A percentile compares a stretch with the other conserved stretches of the same genome.
phyloP scores from a whole-genome alignment of 805 yeast species.

The Kluyveromyces dobzhanskii region DNA sequence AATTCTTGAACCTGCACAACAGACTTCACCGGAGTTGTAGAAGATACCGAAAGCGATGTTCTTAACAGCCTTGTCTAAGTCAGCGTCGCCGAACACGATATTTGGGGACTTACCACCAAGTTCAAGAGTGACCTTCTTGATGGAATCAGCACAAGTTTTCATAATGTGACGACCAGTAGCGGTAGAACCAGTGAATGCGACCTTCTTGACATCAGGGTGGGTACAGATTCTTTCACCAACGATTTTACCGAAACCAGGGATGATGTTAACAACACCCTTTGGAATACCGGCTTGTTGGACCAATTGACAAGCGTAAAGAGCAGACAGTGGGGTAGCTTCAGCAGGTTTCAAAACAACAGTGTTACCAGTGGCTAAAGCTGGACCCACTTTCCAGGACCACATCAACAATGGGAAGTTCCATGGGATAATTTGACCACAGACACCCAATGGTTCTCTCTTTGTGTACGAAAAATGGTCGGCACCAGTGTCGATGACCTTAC shows the following conservation, averaged over 20 bases:
- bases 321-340: conserved; percentile 80
- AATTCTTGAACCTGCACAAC: conserved; percentile 87
- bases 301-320: conserved; percentile 57
- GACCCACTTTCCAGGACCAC: conserved; percentile 83
- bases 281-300: conserved; percentile 74
- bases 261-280: conserved; percentile 69
- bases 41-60: conserved; percentile 68
- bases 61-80: conserved; percentile 55
- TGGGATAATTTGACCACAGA: conserved; percentile 82
- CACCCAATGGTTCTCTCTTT: conserved; percentile 79
- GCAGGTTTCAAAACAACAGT: conserved; percentile 80
- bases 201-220: conserved; percentile 64
- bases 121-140: conserved; percentile 77
- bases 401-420: conserved; percentile 90
- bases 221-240: conserved; percentile 65
- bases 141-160: conserved; percentile 59
- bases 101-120: conserved; percentile 89
- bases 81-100: conserved; percentile 71
- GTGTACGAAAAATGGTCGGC: conserved; percentile 54
- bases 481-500: conserved; percentile 54
- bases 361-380: conserved; percentile 81
- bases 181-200: conserved; percentile 87
- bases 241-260: conserved; percentile 72
- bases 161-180: conserved; percentile 71
- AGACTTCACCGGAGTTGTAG: conserved; percentile 87